These are phyloP conservation scores for Serpula lacrymans DNA, from an alignment of 768 basidiomycete species.

Conservation along the genomic window DNA sequence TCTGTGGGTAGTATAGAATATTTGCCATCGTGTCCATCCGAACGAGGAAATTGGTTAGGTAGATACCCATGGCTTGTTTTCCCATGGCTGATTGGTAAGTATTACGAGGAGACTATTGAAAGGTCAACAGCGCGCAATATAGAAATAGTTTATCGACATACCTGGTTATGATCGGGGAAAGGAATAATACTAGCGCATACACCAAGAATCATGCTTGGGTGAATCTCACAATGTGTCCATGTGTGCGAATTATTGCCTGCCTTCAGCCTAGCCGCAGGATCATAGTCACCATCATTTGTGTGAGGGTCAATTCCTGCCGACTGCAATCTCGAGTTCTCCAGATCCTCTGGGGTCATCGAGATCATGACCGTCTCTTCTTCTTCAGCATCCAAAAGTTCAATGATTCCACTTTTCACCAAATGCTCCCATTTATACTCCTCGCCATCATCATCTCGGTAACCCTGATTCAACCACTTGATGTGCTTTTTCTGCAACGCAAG, in stretches of 20 bases:
- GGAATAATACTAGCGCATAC: constrained; percentile 99
- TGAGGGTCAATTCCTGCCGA: constrained; percentile 55
- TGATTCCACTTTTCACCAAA: constrained; percentile 80
- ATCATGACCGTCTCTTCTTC: constrained; percentile 99
- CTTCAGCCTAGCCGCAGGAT: constrained; percentile 87
- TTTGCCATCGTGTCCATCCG: constrained; percentile 99
- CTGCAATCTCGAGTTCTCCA: constrained; percentile 77
- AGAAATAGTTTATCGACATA: constrained; percentile 32
- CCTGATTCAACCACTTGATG: constrained; percentile 64
- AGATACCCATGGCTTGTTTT: constrained; percentile 99
- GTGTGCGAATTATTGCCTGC: constrained; percentile 81
- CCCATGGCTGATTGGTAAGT: constrained; percentile 99
- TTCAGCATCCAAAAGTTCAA: constrained; percentile 95
- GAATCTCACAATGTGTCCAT: constrained; percentile 99
- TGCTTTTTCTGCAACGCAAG: constrained; percentile 82
- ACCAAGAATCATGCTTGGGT: constrained; percentile 98
- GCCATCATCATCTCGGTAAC: constrained; percentile 52
- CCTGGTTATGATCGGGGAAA: constrained; percentile 99
- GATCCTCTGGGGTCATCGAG: constrained; percentile 95
- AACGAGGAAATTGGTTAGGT: constrained; percentile 95
- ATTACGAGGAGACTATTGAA: constrained; percentile 89
- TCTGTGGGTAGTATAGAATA: constrained; percentile 98
- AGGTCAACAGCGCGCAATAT: constrained; percentile 6
- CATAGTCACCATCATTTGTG: constrained; percentile 67
- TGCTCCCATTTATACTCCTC: constrained; percentile 80